These are phyloP conservation scores for Delonix regia DNA, from an alignment of 306 rosid species.

Conservation along the genomic window DNA sequence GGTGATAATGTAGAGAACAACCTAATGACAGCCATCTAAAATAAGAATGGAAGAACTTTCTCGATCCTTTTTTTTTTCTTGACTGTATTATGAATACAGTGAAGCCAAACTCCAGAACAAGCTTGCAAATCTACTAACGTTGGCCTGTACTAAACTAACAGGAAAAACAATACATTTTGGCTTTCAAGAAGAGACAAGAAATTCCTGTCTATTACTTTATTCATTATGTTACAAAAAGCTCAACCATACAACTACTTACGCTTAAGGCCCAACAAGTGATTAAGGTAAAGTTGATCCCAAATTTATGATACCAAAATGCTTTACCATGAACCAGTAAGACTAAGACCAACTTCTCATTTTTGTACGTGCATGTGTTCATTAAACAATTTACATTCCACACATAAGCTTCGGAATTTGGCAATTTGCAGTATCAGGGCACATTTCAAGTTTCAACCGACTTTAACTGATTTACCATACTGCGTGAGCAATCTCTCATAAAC, in stretches of 20 bases:
- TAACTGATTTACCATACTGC: not conserved
- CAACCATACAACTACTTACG: not conserved
- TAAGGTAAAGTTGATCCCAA: not conserved
- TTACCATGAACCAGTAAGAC: not conserved
- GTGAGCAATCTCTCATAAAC: not conserved
- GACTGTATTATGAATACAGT: not conserved
- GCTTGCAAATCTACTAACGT: not conserved
- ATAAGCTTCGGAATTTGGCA: not conserved
- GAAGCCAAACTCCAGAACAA: not conserved
- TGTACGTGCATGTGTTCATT: not conserved
- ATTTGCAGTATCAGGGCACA: not conserved
- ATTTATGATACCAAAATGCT: not conserved
- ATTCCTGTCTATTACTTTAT: not conserved
- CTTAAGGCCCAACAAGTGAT: not conserved
- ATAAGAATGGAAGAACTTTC: not conserved
- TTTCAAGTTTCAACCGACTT: not conserved
- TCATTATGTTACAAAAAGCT: not conserved
- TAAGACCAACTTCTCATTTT: not conserved
- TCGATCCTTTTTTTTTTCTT: not conserved
- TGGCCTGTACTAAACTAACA: not conserved
- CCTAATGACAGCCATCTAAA: not conserved
- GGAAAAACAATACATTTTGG: not conserved
- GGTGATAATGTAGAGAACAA: not conserved
- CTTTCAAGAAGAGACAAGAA: not conserved
- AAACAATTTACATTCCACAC: not conserved